phyloP scores from a whole-genome alignment of 176 grass and related monocot genomes.

The Oropetium thomaeum region DNA sequence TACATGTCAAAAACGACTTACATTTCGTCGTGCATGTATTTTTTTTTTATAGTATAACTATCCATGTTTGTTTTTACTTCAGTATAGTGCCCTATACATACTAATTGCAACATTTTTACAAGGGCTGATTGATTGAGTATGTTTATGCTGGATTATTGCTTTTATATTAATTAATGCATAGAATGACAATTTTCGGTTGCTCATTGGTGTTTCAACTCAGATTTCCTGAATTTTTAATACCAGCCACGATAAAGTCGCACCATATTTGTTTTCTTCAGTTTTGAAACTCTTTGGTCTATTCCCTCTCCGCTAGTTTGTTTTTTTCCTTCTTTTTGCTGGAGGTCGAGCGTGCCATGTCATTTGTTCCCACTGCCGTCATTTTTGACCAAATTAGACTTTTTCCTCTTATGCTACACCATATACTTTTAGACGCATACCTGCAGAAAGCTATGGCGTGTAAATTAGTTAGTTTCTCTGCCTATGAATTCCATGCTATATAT shows the following conservation, averaged over 20 bases:
- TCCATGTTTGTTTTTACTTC: no score
- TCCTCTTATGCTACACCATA: neutral
- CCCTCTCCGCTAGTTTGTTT: neutral
- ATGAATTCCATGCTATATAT: no score
- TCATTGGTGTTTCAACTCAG: neutral
- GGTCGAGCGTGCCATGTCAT: constrained; percentile 6
- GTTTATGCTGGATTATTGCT: neutral
- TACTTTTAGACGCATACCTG: neutral
- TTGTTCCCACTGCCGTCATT: constrained; percentile 35
- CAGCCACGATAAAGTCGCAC: neutral
- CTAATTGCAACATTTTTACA: no score
- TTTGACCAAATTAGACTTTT: constrained; percentile 17
- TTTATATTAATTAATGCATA: constrained; percentile 3
- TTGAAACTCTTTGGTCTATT: neutral
- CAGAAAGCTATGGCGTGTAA: neutral
- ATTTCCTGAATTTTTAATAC: neutral
- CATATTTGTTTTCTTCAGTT: neutral
- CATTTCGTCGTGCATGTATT: neutral
- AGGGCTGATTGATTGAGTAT: neutral
- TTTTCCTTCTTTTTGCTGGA: constrained; percentile 8
- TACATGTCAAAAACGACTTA: neutral
- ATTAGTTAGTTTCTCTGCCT: neutral
- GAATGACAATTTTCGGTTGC: neutral
- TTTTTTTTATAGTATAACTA: no score
- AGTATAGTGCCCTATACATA: no score